Evolutionary conservation across 2,329 filamentous ascomycete genomes (phyloP).

Genomic region (Macrophomina phaseolina): DNA sequence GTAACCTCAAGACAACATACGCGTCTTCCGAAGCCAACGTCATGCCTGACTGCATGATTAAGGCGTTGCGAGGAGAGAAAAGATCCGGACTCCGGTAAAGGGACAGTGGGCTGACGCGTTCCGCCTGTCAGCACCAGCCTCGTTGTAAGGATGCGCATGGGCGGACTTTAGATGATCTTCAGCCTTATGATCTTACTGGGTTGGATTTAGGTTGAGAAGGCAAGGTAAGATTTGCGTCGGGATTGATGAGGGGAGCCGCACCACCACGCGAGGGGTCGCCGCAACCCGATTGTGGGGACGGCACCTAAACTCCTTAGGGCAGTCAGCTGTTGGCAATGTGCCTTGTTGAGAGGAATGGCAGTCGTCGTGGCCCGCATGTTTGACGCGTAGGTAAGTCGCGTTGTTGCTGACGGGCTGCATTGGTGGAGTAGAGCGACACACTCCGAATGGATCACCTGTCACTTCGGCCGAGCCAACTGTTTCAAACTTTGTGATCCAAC

Average conservation of each 20-base stretch:
- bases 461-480: slow-evolving; percentile 19
- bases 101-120: slow-evolving; percentile 21
- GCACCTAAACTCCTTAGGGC: background rate
- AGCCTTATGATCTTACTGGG: slow-evolving; percentile 27
- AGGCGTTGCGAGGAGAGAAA: background rate
- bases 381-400: slow-evolving; percentile 7
- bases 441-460: slow-evolving; percentile 13
- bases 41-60: slow-evolving; percentile 5
- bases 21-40: slow-evolving; percentile 16
- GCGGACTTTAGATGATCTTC: background rate
- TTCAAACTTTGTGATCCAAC: slow-evolving; percentile 3
- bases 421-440: slow-evolving; percentile 4
- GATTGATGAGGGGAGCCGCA: slow-evolving; percentile 25
- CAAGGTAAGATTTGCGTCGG: slow-evolving; percentile 15
- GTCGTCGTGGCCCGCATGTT: slow-evolving; percentile 16
- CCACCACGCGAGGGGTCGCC: slow-evolving; percentile 4
- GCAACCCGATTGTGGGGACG: slow-evolving; percentile 6
- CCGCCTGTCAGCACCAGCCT: slow-evolving; percentile 25
- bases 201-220: background rate
- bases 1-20: slow-evolving; percentile 17
- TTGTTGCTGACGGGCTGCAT: slow-evolving; percentile 22
- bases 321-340: background rate
- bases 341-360: background rate
- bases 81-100: background rate
- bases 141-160: slow-evolving; percentile 2